phyloP scores from a whole-genome alignment of 768 basidiomycete genomes.

The Panellus pusillus region DNA sequence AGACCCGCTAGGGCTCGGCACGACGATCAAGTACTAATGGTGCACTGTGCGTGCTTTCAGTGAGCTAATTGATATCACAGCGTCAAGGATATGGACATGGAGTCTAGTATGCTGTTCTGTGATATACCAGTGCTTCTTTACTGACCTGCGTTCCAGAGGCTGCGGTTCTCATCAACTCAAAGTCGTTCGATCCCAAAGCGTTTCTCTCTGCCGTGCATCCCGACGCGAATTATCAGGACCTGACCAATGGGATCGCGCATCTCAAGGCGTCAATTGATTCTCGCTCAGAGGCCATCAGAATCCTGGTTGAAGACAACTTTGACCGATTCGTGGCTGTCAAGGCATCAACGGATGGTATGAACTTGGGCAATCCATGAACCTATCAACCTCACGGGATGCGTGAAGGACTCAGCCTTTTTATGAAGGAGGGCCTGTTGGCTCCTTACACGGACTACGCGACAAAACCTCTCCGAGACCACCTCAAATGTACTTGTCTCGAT shows the following conservation, averaged over 20 bases:
- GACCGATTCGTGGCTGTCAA: conserved; percentile 98
- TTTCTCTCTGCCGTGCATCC: conserved; percentile 93
- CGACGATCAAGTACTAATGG: conserved; percentile 52
- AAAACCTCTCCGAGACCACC: conserved; percentile 74
- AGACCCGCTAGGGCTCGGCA: conserved; percentile 80
- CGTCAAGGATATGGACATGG: conserved; percentile 67
- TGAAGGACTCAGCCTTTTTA: conserved; percentile 84
- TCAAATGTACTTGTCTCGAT: conserved; percentile 61
- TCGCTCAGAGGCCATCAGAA: conserved; percentile 90
- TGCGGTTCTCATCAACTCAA: conserved; percentile 82
- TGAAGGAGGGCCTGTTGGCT: conserved; percentile 85
- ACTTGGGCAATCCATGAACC: not conserved
- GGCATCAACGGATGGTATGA: conserved; percentile 86
- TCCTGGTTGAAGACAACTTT: conserved; percentile 97
- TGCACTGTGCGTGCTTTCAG: too few species aligned
- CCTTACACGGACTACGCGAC: conserved; percentile 80
- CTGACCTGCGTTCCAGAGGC: conserved; percentile 51
- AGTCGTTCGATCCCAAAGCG: conserved; percentile 93
- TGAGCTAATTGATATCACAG: conserved; percentile 34
- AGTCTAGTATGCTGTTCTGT: conserved; percentile 59
- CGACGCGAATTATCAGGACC: conserved; percentile 91
- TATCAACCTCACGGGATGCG: not conserved
- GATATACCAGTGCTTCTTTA: not conserved
- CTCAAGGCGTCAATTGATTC: conserved; percentile 82
- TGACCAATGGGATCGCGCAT: conserved; percentile 73